Evolutionary conservation across 768 basidiomycete species (phyloP).

Genomic region (Boletales sp.): DNA sequence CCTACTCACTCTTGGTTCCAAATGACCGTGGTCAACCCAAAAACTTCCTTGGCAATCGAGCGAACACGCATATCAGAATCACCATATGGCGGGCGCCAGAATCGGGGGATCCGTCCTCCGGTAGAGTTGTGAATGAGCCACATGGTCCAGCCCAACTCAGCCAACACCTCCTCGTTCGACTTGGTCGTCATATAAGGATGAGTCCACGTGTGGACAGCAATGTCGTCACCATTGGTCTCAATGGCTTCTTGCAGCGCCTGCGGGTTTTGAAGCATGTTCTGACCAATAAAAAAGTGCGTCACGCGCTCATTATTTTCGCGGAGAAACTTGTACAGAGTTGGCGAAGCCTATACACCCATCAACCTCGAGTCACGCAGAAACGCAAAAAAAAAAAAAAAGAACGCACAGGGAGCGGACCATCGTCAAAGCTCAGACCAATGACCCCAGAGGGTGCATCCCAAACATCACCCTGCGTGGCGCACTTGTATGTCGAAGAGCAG

Average conservation of each 20-base stretch:
- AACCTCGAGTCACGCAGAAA: neutral
- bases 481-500: constrained; percentile 78
- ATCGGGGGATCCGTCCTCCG: constrained; percentile 69
- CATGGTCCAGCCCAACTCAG: constrained; percentile 75
- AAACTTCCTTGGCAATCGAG: constrained; percentile 83
- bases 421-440: constrained; percentile 72
- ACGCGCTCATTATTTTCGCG: constrained; percentile 58
- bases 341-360: constrained; percentile 33
- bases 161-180: constrained; percentile 64
- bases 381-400: neutral
- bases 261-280: constrained; percentile 63
- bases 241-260: constrained; percentile 53
- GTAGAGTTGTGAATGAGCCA: constrained; percentile 77
- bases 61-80: constrained; percentile 81
- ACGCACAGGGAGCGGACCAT: constrained; percentile 62
- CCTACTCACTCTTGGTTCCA: constrained; percentile 84
- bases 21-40: constrained; percentile 78
- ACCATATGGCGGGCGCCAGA: constrained; percentile 89
- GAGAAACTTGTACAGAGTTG: constrained; percentile 62
- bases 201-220: constrained; percentile 53
- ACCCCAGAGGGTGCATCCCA: constrained; percentile 75
- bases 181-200: constrained; percentile 82
- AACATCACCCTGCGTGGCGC: constrained; percentile 55
- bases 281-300: constrained; percentile 90
- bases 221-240: constrained; percentile 33